Evolutionary conservation across 2,329 filamentous ascomycete species (phyloP).

Genomic region (Pseudonectria buxi): DNA sequence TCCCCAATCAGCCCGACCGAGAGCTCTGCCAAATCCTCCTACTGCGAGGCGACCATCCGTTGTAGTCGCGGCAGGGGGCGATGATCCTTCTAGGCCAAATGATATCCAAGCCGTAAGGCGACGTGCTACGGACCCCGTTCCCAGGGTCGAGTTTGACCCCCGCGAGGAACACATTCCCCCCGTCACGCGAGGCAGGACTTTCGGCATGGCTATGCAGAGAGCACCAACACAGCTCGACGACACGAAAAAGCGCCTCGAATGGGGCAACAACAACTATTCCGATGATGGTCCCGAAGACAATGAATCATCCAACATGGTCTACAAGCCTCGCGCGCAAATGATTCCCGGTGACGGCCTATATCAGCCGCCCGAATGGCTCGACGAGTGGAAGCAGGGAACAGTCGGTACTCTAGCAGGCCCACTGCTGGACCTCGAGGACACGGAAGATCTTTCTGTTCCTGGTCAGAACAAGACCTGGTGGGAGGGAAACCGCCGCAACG

Average conservation of each 20-base stretch:
- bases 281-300: slow-evolving; percentile 27
- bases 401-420: slow-evolving; percentile 53
- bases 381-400: slow-evolving; percentile 67
- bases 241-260: slow-evolving; percentile 17
- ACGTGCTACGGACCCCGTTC: slow-evolving; percentile 25
- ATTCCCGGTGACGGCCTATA: slow-evolving; percentile 51
- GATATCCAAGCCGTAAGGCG: slow-evolving; percentile 20
- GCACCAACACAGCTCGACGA: slow-evolving; percentile 8
- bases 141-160: slow-evolving; percentile 18
- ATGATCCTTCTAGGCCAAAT: slow-evolving; percentile 11
- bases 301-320: slow-evolving; percentile 35
- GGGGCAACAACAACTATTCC: slow-evolving; percentile 25
- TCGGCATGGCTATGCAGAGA: slow-evolving; percentile 7
- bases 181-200: slow-evolving; percentile 14
- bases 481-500: slow-evolving; percentile 52
- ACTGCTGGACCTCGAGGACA: slow-evolving; percentile 53
- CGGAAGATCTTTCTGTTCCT: slow-evolving; percentile 23
- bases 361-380: slow-evolving; percentile 51
- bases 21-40: slow-evolving; percentile 25
- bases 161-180: slow-evolving; percentile 23
- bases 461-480: slow-evolving; percentile 66
- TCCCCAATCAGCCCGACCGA: slow-evolving; percentile 20
- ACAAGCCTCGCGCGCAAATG: slow-evolving; percentile 35
- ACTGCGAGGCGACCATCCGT: slow-evolving; percentile 9
- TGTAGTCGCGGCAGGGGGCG: slow-evolving; percentile 7